These are phyloP conservation scores for Thuja plicata DNA, from an alignment of 83 land plant genomes.

Conservation along the genomic window DNA sequence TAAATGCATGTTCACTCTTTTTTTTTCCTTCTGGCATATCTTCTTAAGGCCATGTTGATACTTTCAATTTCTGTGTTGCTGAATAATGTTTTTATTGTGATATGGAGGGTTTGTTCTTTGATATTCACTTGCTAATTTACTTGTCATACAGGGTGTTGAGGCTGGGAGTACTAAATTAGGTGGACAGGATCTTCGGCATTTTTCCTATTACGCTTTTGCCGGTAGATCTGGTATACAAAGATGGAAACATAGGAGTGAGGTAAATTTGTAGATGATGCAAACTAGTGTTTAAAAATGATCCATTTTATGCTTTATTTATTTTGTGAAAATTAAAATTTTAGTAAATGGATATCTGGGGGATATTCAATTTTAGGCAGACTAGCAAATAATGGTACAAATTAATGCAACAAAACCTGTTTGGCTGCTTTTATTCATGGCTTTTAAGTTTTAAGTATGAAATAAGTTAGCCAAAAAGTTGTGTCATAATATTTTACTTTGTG, in stretches of 20 bases:
- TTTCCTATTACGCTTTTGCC: conserved; percentile 93
- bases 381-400: not conserved
- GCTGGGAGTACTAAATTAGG: not conserved
- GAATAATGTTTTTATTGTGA: not conserved
- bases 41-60: not conserved
- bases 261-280: conserved; percentile 12
- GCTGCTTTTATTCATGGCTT: not conserved
- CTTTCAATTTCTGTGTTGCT: not conserved
- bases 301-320: not conserved
- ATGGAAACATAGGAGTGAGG: conserved; percentile 87
- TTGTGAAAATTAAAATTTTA: not conserved
- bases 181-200: conserved; percentile 44
- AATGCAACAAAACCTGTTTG: not conserved
- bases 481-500: not conserved
- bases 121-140: not conserved
- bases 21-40: not conserved
- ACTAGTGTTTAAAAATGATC: not conserved
- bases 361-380: not conserved
- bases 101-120: not conserved
- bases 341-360: not conserved
- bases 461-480: not conserved
- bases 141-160: conserved; percentile 7
- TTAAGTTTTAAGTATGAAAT: not conserved
- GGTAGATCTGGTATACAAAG: conserved; percentile 75
- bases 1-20: not conserved